Base-by-base conservation (phyloP, 768 basidiomycete species). In the Mycena rosella region DNA sequence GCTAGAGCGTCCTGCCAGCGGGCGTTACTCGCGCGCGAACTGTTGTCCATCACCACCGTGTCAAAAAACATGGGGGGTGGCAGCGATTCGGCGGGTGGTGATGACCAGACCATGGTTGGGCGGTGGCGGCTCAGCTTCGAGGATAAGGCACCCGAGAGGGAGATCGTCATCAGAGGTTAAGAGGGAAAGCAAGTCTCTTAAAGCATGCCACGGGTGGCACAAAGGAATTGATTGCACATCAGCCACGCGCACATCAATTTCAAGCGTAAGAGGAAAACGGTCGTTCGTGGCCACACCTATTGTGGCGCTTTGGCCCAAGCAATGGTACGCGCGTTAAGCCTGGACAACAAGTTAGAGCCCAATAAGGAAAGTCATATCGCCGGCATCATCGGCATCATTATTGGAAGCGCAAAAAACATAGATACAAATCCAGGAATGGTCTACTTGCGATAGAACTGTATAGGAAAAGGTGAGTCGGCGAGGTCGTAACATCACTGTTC, bases 391-490 rank as follows among this genome's bases (percentile, higher is more conserved):
- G 32, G 9, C 38, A n/a, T 42, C 40, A 52, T 52, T 32, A 30
- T 59, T 59, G 60, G 44, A 60, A 26, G 55, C 44, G 18, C 32
- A 11, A n/a, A 40, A 45, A 49, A 49, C 45, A 55, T 36, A 53
- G n/a, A 32, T 38, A 52, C 68, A 54, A 68, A n/a, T 63, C 70
- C 68, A 54, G 44, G 27, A 22, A 27, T n/a, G 17, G 84, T 49
- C 54, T 53, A 94, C 80, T 94, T 94, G 76, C 93, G 90, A 78
- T 94, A 94, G 79, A 94, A 94, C 93, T 93, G 67, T 22, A 72
- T 27, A 63, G 69, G 42, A 44, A 65, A n/a, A 64, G 68, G 76
- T 36, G 72, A 63, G 62, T 55, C 63, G 60, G 57, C 67, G 60
- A 68, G 48, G 36, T 22, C 22, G 52, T 65, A 67, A 49, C 5